A percentile compares a stretch with the other conserved stretches of the same genome.
Conservation (phyloP, 2,329 filamentous ascomycete species). For the Hawksworthiomyces lignivorus region DNA sequence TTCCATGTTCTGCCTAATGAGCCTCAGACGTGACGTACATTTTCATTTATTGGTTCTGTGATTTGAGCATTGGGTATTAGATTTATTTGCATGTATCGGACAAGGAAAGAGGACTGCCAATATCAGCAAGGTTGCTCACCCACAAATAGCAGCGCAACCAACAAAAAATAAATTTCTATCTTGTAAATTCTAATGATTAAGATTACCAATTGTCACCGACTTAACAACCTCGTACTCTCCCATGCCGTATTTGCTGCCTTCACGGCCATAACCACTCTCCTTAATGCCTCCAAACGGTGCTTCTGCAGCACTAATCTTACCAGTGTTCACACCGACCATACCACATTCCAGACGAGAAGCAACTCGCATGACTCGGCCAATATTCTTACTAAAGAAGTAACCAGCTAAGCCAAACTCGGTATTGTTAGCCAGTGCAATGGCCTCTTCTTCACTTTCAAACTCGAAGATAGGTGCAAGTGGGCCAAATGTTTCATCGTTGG, state of each 20-base stretch:
- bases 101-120: too few relatives aligned
- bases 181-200: background rate
- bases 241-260: conserved; percentile 21
- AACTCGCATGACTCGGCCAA: conserved; percentile 28
- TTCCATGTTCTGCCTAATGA: background rate
- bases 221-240: conserved; percentile 9
- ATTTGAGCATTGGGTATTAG: too few relatives aligned
- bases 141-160: too few relatives aligned
- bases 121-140: too few relatives aligned
- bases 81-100: too few relatives aligned
- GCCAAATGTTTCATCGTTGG: conserved; percentile 17
- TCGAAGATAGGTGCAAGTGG: conserved; percentile 14
- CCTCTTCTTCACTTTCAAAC: conserved; percentile 26
- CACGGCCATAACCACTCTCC: conserved; percentile 28
- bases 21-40: too few relatives aligned
- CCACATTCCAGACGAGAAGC: conserved; percentile 49
- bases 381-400: conserved; percentile 20
- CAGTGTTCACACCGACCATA: conserved; percentile 49
- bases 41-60: too few relatives aligned
- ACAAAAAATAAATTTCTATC: too few relatives aligned
- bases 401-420: conserved; percentile 25
- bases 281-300: conserved; percentile 28
- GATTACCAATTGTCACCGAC: conserved; percentile 15
- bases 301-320: conserved; percentile 27
- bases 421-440: conserved; percentile 25